A percentile compares a stretch with the other conserved stretches of the same genome.
Evolutionary conservation across 2,329 filamentous ascomycete species (phyloP).

Genomic region (Trichoderma arundinaceum): DNA sequence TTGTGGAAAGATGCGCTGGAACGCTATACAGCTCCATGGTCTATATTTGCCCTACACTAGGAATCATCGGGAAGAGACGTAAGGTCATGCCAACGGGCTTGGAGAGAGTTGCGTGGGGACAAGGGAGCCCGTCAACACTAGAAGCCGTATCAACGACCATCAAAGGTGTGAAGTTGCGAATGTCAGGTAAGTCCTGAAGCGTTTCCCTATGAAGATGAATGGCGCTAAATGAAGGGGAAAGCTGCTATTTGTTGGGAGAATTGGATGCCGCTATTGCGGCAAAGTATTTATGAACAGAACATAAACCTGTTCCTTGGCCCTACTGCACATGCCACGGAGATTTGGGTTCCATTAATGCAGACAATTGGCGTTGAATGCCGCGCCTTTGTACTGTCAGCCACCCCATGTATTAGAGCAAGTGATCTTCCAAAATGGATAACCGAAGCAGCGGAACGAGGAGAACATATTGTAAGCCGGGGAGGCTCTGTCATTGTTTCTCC

Average conservation of each 20-base stretch:
- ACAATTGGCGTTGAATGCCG: constrained; percentile 11
- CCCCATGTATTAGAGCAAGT: constrained; percentile 4
- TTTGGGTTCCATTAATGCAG: constrained; percentile 21
- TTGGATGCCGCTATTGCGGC: constrained; percentile 12
- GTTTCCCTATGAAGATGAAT: neutral
- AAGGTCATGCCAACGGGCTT: no score
- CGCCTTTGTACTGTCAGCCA: constrained; percentile 5
- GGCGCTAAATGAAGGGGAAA: neutral
- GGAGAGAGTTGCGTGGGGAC: no score
- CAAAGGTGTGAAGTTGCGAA: neutral
- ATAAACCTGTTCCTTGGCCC: neutral
- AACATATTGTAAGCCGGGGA: constrained; percentile 11
- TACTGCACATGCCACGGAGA: constrained; percentile 15
- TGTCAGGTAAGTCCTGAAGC: neutral
- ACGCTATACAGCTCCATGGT: no score
- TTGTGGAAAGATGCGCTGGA: no score
- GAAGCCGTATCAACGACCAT: neutral
- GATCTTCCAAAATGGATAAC: constrained; percentile 8
- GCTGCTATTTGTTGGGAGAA: constrained; percentile 21
- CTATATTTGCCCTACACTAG: no score
- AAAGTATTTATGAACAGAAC: constrained; percentile 9
- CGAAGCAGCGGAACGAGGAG: neutral
- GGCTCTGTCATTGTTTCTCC: constrained; percentile 17
- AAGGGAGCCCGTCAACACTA: no score
- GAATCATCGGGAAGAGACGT: no score